phyloP scores from a whole-genome alignment of 345 rosid genomes.

The Geranium rotundifolium region DNA sequence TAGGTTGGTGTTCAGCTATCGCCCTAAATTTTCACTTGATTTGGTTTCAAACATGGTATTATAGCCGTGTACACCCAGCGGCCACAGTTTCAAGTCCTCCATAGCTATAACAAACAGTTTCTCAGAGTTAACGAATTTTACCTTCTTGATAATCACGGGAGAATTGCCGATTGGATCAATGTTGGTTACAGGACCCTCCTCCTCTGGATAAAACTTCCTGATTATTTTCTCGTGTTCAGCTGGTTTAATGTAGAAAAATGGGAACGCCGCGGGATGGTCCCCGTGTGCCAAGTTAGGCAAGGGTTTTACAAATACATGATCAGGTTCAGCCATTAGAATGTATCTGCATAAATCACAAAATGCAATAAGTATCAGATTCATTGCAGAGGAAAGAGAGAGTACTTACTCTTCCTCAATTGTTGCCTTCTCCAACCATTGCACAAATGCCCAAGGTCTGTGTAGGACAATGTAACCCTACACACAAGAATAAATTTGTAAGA shows the following conservation, averaged over 20 bases:
- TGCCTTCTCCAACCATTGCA: slow-evolving; percentile 70
- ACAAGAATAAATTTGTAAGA: not conserved
- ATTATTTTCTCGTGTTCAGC: slow-evolving; percentile 32
- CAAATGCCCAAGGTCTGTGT: slow-evolving; percentile 80
- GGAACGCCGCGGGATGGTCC: slow-evolving; percentile 49
- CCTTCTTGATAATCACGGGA: slow-evolving; percentile 69
- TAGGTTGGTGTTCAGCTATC: no score
- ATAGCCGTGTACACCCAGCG: no score
- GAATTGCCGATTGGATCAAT: slow-evolving; percentile 78
- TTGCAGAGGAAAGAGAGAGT: not conserved
- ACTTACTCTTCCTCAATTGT: slow-evolving; percentile 58
- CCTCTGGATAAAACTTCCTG: slow-evolving; percentile 57
- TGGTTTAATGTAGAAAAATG: slow-evolving; percentile 73
- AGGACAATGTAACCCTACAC: slow-evolving; percentile 69
- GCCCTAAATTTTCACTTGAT: no score
- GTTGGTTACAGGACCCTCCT: slow-evolving; percentile 50
- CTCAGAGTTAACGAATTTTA: slow-evolving; percentile 8
- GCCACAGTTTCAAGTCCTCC: no score
- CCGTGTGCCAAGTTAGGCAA: slow-evolving; percentile 62
- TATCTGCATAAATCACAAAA: slow-evolving; percentile 36
- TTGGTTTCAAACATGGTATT: no score
- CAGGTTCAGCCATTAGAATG: slow-evolving; percentile 80
- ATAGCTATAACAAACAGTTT: no score
- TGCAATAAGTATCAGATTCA: slow-evolving; percentile 13
- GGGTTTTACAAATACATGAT: slow-evolving; percentile 58